phyloP scores from a whole-genome alignment of 495 filamentous ascomycete genomes.

The Hyaloscypha bicolor region DNA sequence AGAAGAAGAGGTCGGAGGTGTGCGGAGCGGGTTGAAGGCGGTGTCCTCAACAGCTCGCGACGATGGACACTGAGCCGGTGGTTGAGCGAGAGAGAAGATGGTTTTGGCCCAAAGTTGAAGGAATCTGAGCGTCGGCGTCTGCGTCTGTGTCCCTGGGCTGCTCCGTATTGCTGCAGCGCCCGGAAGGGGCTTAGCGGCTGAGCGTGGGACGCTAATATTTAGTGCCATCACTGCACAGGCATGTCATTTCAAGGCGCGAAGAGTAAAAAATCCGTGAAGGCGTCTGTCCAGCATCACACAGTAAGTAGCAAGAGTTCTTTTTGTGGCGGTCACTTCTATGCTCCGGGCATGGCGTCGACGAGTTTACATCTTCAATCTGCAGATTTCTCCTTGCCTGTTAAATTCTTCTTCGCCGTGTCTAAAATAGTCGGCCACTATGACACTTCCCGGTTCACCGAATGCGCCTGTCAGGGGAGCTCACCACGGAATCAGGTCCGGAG shows the following conservation, averaged over 20 bases:
- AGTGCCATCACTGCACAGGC: no score
- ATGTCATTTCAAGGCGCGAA: no score
- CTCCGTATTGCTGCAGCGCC: background rate
- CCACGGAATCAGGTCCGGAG: background rate
- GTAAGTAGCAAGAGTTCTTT: background rate
- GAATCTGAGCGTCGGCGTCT: background rate
- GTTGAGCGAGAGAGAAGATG: constrained; percentile 8
- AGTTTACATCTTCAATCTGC: background rate
- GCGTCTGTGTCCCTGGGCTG: background rate
- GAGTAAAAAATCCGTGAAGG: no score
- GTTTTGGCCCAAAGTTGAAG: background rate
- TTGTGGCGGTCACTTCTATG: background rate
- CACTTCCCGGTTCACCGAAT: background rate
- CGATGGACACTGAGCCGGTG: constrained; percentile 14
- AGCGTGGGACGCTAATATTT: no score
- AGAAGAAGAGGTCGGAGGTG: constrained; percentile 26
- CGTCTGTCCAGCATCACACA: no score
- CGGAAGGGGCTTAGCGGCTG: background rate
- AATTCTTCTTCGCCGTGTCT: background rate
- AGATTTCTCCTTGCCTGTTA: no score
- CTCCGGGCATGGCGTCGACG: background rate
- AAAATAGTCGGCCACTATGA: background rate
- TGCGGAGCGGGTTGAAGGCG: constrained; percentile 1
- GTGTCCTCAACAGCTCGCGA: constrained; percentile 14
- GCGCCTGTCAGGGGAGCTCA: background rate